Evolutionary conservation across 2,329 filamentous ascomycete genomes (phyloP).

Genomic region (Raffaelea albimanens): DNA sequence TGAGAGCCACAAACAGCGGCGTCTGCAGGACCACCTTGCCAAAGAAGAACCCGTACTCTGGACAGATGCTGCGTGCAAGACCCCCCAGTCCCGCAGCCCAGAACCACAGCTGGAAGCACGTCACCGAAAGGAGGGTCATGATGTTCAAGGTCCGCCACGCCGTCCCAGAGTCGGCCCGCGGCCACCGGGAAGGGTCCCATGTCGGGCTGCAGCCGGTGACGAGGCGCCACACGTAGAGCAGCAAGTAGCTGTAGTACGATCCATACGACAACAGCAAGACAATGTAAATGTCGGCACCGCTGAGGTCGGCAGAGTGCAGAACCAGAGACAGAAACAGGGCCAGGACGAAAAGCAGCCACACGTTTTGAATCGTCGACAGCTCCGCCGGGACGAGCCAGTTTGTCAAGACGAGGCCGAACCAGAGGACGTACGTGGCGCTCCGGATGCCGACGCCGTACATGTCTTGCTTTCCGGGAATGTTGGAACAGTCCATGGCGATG

Average conservation of each 20-base stretch:
- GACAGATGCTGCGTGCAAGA: neutral
- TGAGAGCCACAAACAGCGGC: slow-evolving; percentile 9
- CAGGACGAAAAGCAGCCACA: neutral
- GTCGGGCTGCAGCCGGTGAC: slow-evolving; percentile 13
- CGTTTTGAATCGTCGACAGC: neutral
- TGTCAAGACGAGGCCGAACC: slow-evolving; percentile 1
- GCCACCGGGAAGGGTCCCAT: slow-evolving; percentile 14
- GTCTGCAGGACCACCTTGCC: slow-evolving; percentile 7
- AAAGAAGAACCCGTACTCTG: slow-evolving; percentile 13
- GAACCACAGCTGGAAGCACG: slow-evolving; percentile 15
- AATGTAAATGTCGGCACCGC: slow-evolving; percentile 11
- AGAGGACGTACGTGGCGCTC: slow-evolving; percentile 5
- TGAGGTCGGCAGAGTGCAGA: neutral
- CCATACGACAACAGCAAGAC: slow-evolving; percentile 13
- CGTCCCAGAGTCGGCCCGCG: slow-evolving; percentile 5
- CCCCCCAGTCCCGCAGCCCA: slow-evolving; percentile 4
- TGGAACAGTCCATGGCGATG: slow-evolving; percentile 41
- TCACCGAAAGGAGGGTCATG: slow-evolving; percentile 6
- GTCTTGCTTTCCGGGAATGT: slow-evolving; percentile 20
- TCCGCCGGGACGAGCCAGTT: neutral
- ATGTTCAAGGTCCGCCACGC: slow-evolving; percentile 6
- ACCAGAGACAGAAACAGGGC: slow-evolving; percentile 4
- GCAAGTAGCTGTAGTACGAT: slow-evolving; percentile 11
- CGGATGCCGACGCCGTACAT: slow-evolving; percentile 9
- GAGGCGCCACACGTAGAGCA: slow-evolving; percentile 13